Conservation (phyloP, 1,139 yeast species). For the Scheffersomyces stambukii region DNA sequence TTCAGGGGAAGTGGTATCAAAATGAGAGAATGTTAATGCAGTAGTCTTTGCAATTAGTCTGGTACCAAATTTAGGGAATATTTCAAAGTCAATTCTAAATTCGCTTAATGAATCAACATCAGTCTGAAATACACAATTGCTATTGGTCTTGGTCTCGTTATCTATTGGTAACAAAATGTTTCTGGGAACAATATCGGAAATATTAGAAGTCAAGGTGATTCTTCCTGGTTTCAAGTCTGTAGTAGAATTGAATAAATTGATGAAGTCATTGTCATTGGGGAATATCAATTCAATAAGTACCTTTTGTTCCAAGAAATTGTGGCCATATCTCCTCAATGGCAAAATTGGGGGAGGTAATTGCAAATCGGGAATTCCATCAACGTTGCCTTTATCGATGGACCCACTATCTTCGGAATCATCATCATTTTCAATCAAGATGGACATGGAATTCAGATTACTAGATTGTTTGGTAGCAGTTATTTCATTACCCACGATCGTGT, state of each 20-base stretch:
- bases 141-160: conserved; percentile 53
- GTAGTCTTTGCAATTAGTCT: conserved; percentile 86
- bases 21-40: conserved; percentile 55
- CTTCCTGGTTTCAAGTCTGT: conserved; percentile 48
- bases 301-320: conserved; percentile 86
- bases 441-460: conserved; percentile 13
- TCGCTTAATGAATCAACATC: conserved; percentile 63
- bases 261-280: conserved; percentile 51
- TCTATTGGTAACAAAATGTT: conserved; percentile 76
- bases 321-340: conserved; percentile 91
- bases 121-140: conserved; percentile 76
- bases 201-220: conserved; percentile 69
- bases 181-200: conserved; percentile 78
- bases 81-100: conserved; percentile 82
- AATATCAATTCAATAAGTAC: conserved; percentile 75
- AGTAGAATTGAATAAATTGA: conserved; percentile 45
- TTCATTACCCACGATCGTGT: conserved; percentile 1
- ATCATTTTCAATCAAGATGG: conserved; percentile 19
- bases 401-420: conserved; percentile 41
- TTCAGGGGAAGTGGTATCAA: conserved; percentile 42
- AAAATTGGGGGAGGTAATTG: conserved; percentile 94
- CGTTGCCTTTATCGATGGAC: conserved; percentile 20
- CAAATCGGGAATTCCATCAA: conserved; percentile 81
- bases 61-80: conserved; percentile 93
- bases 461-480: conserved; percentile 1